phyloP scores from a whole-genome alignment of 2,329 filamentous ascomycete genomes.

The Ascochyta clinopodiicola region DNA sequence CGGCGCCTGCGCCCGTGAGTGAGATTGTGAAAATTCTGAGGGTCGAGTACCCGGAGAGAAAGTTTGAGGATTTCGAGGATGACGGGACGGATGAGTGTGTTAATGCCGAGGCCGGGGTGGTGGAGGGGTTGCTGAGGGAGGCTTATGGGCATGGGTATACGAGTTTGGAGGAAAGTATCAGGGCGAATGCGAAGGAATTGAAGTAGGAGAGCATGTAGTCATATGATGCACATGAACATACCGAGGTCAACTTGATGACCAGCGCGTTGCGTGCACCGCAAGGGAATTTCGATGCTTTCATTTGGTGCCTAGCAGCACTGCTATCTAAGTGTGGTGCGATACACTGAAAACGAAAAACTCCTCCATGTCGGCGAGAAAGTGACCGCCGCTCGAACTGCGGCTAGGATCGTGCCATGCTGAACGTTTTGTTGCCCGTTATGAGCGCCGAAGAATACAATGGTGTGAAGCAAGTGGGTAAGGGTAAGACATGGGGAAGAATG shows the following conservation, averaged over 20 bases:
- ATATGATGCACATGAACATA: too few relatives aligned
- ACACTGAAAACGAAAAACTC: slow-evolving; percentile 1
- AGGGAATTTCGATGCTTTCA: slow-evolving; percentile 8
- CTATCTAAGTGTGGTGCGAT: slow-evolving; percentile 10
- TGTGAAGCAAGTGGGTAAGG: slow-evolving; percentile 24
- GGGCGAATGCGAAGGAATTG: slow-evolving; percentile 10
- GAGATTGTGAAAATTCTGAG: slow-evolving; percentile 50
- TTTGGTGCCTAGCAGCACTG: slow-evolving; percentile 17
- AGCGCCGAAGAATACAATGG: slow-evolving; percentile 25
- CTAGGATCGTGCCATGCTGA: slow-evolving; percentile 15
- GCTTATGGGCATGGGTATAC: slow-evolving; percentile 39
- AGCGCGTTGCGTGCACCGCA: too few relatives aligned
- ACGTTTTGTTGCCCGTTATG: slow-evolving; percentile 26
- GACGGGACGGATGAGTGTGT: slow-evolving; percentile 27
- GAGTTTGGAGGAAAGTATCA: slow-evolving; percentile 31
- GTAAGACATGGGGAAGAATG: slow-evolving; percentile 19
- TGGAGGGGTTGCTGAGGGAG: slow-evolving; percentile 37
- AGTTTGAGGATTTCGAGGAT: slow-evolving; percentile 36
- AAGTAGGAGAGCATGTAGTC: neutral
- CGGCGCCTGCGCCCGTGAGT: slow-evolving; percentile 56
- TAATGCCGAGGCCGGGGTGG: slow-evolving; percentile 22
- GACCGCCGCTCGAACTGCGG: slow-evolving; percentile 9
- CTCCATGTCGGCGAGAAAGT: slow-evolving; percentile 1
- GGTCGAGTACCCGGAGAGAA: slow-evolving; percentile 49
- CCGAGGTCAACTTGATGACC: too few relatives aligned